These are phyloP conservation scores for Penicillium sp. DNA, from an alignment of 2,329 filamentous ascomycete species.

Conservation along the genomic window DNA sequence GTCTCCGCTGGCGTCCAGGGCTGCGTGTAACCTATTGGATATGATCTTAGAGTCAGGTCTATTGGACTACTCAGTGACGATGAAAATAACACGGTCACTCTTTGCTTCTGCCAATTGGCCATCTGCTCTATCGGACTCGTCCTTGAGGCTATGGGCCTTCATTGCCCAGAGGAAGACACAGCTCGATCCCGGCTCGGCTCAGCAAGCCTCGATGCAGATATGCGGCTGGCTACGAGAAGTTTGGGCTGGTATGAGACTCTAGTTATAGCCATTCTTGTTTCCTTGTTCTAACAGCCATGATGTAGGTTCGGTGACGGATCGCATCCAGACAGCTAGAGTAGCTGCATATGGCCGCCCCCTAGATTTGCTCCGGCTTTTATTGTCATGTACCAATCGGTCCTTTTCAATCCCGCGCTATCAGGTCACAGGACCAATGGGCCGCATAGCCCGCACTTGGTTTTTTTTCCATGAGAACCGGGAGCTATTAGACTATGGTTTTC, in stretches of 20 bases:
- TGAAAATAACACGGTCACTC: constrained; percentile 67
- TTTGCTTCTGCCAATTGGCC: constrained; percentile 76
- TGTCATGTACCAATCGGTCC: constrained; percentile 61
- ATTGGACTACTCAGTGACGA: constrained; percentile 63
- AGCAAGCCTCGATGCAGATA: constrained; percentile 65
- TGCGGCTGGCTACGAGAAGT: constrained; percentile 76
- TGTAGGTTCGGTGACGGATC: constrained; percentile 55
- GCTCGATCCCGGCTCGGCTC: constrained; percentile 65
- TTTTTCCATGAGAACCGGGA: constrained; percentile 39
- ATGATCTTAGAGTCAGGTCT: constrained; percentile 63
- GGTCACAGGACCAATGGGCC: constrained; percentile 27
- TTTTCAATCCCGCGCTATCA: constrained; percentile 24
- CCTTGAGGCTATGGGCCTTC: constrained; percentile 66
- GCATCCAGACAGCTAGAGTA: constrained; percentile 61
- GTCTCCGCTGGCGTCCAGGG: constrained; percentile 66
- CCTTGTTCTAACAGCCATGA: constrained; percentile 12
- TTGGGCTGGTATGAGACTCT: constrained; percentile 69
- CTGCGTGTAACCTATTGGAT: constrained; percentile 70
- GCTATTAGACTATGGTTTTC: constrained; percentile 50
- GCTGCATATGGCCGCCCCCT: constrained; percentile 61
- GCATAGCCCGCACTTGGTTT: constrained; percentile 41
- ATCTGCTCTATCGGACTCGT: constrained; percentile 71
- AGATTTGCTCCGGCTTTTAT: constrained; percentile 66
- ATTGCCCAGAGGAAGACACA: constrained; percentile 64
- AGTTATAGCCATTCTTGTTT: not conserved